Percentiles rank a stretch among this genome's conserved stretches.
Conservation (phyloP, 495 filamentous ascomycete genomes). For the Penicillium malachiteum region DNA sequence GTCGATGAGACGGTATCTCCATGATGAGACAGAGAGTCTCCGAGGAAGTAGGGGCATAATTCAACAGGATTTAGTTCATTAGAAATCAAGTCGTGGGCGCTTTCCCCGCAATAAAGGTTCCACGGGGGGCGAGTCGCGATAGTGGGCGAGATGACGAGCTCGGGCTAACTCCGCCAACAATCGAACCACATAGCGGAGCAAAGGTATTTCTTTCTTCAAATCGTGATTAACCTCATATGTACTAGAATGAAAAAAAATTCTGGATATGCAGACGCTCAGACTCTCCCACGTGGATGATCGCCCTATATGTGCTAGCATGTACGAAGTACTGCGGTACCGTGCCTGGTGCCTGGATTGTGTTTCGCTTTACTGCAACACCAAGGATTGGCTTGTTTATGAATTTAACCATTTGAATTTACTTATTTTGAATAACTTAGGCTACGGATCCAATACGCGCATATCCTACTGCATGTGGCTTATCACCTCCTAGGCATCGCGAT, state of each 20-base stretch:
- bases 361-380: not conserved
- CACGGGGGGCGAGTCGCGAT: slow-evolving; percentile 16
- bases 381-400: not conserved
- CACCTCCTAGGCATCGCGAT: slow-evolving; percentile 31
- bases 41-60: not conserved
- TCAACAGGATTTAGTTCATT: not conserved
- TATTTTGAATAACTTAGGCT: not conserved
- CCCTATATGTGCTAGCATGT: too few relatives aligned
- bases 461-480: slow-evolving; percentile 8
- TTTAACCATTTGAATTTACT: not conserved
- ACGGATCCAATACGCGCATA: slow-evolving; percentile 3
- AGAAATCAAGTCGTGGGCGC: slow-evolving; percentile 6
- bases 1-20: slow-evolving; percentile 16
- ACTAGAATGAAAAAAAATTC: not conserved
- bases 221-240: not conserved
- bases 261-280: slow-evolving; percentile 4
- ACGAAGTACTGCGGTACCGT: not conserved
- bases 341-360: not conserved
- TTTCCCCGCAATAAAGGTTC: slow-evolving; percentile 29
- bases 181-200: too few relatives aligned
- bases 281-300: not conserved
- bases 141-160: slow-evolving; percentile 21
- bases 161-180: not conserved
- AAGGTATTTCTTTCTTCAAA: too few relatives aligned
- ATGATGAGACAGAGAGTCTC: slow-evolving; percentile 16